These are phyloP conservation scores for Citrullus colocynthis DNA, from an alignment of 306 rosid species.

Conservation along the genomic window DNA sequence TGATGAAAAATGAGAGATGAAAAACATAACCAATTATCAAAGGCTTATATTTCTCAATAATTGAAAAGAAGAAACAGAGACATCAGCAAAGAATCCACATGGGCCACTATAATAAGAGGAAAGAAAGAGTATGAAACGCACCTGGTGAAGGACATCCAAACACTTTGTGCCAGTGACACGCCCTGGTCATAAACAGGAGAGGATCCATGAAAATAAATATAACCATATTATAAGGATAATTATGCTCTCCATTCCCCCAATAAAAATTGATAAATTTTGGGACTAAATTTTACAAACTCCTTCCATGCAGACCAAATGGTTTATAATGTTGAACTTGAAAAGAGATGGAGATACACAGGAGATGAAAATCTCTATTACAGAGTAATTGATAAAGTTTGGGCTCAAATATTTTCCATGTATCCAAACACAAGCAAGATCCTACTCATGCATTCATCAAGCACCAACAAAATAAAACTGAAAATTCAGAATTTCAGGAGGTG, in stretches of 20 bases:
- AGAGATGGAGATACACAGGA: constrained; percentile 1
- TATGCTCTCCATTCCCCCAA: constrained; percentile 8
- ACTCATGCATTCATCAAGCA: constrained; percentile 6
- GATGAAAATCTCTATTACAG: neutral
- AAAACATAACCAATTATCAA: no score
- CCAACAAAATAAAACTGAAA: constrained; percentile 2
- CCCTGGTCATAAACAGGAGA: neutral
- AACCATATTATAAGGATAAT: neutral
- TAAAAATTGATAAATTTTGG: neutral
- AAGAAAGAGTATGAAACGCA: neutral
- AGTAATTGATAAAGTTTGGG: neutral
- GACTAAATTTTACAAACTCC: constrained; percentile 1
- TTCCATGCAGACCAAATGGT: constrained; percentile 1
- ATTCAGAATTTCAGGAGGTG: constrained; percentile 4
- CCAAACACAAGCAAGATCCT: neutral
- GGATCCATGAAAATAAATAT: neutral
- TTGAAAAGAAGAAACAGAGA: no score
- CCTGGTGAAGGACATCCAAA: neutral
- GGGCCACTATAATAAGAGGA: neutral
- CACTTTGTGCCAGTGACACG: neutral
- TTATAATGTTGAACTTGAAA: neutral
- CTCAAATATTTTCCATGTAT: neutral
- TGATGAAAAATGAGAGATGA: no score
- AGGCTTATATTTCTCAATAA: neutral
- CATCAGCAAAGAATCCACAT: no score